phyloP scores from a whole-genome alignment of 495 filamentous ascomycete species.

The Durotheca rogersii region DNA sequence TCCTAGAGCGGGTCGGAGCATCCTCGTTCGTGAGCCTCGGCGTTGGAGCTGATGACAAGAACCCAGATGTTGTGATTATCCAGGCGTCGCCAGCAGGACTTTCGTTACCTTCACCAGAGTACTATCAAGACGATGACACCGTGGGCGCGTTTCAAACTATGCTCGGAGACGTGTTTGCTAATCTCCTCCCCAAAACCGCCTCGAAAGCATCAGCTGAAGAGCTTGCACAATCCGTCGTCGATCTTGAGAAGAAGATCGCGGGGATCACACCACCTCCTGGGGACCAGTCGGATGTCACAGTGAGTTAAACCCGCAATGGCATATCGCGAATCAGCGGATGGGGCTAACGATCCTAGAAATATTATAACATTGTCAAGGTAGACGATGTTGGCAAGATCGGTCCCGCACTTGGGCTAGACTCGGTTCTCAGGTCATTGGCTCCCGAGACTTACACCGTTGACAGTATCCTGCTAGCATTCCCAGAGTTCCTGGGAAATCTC shows the following conservation, averaged over 20 bases:
- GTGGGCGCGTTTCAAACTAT: slow-evolving; percentile 55
- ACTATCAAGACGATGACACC: slow-evolving; percentile 59
- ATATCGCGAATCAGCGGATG: background rate
- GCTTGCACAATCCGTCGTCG: slow-evolving; percentile 47
- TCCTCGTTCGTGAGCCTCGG: slow-evolving; percentile 48
- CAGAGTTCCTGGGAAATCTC: slow-evolving; percentile 37
- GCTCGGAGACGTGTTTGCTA: slow-evolving; percentile 40
- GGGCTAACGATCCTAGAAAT: slow-evolving; percentile 33
- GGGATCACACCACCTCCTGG: slow-evolving; percentile 58
- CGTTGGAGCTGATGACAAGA: slow-evolving; percentile 61
- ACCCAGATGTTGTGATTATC: slow-evolving; percentile 61
- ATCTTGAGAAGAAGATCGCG: slow-evolving; percentile 63
- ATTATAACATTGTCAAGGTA: slow-evolving; percentile 37
- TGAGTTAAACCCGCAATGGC: slow-evolving; percentile 12
- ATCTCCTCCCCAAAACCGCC: slow-evolving; percentile 29
- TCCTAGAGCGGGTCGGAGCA: slow-evolving; percentile 55
- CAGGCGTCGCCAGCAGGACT: slow-evolving; percentile 54
- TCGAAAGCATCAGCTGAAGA: slow-evolving; percentile 26
- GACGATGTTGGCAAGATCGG: slow-evolving; percentile 53
- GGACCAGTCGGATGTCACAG: slow-evolving; percentile 42
- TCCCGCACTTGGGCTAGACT: slow-evolving; percentile 56
- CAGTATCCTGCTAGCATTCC: slow-evolving; percentile 52
- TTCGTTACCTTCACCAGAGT: slow-evolving; percentile 64
- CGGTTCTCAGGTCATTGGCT: slow-evolving; percentile 55
- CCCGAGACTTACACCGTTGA: slow-evolving; percentile 54